Conservation (phyloP, 2,329 filamentous ascomycete genomes). For the Colletotrichum viniferum region DNA sequence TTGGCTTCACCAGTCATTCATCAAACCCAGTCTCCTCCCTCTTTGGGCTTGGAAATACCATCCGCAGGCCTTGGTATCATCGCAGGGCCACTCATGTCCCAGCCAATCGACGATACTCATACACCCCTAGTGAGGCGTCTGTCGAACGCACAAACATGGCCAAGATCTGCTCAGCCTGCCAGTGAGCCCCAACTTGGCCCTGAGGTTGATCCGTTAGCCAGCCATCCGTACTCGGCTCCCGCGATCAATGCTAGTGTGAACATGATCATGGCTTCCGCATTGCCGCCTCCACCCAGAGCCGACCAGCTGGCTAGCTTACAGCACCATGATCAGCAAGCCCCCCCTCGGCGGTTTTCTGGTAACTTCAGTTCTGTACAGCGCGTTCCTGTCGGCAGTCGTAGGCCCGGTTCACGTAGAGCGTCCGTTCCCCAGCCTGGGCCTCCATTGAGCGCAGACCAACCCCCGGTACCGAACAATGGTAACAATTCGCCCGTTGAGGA, state of each 20-base stretch:
- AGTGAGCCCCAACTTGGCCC: neutral
- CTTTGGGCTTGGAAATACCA: constrained; percentile 33
- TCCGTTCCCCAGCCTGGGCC: constrained; percentile 12
- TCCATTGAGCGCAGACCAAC: neutral
- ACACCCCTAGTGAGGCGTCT: constrained; percentile 28
- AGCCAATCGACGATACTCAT: neutral
- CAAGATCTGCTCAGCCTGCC: constrained; percentile 35
- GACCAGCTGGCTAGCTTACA: constrained; percentile 44
- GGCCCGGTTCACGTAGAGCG: constrained; percentile 19
- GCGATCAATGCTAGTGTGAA: constrained; percentile 32
- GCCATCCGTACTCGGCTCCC: constrained; percentile 48
- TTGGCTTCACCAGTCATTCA: neutral
- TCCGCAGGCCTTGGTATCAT: constrained; percentile 25
- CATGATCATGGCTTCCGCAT: constrained; percentile 35
- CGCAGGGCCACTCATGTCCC: neutral
- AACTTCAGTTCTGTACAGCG: constrained; percentile 45
- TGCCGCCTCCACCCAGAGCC: constrained; percentile 42
- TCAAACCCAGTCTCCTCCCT: neutral
- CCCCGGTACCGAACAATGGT: constrained; percentile 17
- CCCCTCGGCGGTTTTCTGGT: constrained; percentile 47
- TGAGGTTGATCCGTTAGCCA: constrained; percentile 8
- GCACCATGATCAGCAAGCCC: constrained; percentile 39
- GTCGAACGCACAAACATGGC: constrained; percentile 52
- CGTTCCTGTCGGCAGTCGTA: constrained; percentile 41
- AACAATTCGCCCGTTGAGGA: constrained; percentile 39